Base-by-base conservation (phyloP, 1,284 basidiomycete genomes). In the Irpex sp. region DNA sequence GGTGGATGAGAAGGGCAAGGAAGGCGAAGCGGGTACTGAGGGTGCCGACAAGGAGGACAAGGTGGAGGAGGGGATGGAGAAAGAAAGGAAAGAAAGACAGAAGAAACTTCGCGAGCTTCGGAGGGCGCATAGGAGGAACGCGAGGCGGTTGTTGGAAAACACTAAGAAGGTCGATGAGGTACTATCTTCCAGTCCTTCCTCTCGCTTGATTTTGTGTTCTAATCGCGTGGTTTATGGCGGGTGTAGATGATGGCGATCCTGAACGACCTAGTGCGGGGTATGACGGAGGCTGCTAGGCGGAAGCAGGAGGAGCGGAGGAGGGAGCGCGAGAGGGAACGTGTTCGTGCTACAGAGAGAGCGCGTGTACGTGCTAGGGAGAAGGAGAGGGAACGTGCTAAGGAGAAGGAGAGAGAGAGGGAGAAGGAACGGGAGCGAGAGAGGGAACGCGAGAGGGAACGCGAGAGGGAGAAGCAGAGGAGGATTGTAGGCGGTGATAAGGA, bases 221-320 rank as follows among this genome's bases (percentile, higher is more conserved):
- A n/a, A n/a, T n/a, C n/a, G n/a, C n/a, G n/a, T 45, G 39, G 39
- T 5, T 4, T 45, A 7, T 45, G 42, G 12, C 5, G 18, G 1
- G 42, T 45, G 9, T 14, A 54, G 52, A 54, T 54, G 52, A 54
- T 54, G 52, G 52, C 52, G 8, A 54, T 58, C 42, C 28, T 57
- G 47, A 18, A 45, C 39, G 21, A 23, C 42, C 58, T 35, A 51
- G 53, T 56, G 42, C 7, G 21, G n/a, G 23, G n/a, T 23, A 56
- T 45, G 54, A 42, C 57, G 39, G 52, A 54, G 28, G 52, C 52
- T 54, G 52, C 52, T 54, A 28, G 35, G 12, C 23, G 35, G 52
- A 54, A 35, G 18, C 21, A 28, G 14, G 14, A n/a, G 14, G 47
- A 48, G 10, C 21, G 21, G 53, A 18, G 37, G 21, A 16, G 37